Conservation (phyloP, 2,329 filamentous ascomycete genomes). For the Hirsutella thompsonii region DNA sequence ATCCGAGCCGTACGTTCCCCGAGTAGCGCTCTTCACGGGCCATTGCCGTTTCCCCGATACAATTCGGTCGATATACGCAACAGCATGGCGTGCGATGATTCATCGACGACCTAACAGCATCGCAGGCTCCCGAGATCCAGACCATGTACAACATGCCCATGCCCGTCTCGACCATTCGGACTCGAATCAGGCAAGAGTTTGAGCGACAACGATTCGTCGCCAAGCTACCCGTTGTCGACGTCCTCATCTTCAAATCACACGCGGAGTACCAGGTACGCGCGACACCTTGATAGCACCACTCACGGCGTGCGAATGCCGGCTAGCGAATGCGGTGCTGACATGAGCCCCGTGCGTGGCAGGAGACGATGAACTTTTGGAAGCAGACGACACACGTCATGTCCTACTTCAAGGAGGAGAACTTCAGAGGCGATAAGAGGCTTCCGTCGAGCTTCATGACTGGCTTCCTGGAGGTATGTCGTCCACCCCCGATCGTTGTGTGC, state of each 20-base stretch:
- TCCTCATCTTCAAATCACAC: constrained; percentile 81
- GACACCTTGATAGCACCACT: too few relatives aligned
- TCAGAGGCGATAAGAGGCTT: constrained; percentile 63
- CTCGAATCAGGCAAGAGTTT: constrained; percentile 92
- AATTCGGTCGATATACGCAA: neutral
- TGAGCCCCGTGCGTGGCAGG: constrained; percentile 41
- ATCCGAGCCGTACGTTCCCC: constrained; percentile 70
- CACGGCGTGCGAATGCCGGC: neutral
- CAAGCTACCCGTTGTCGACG: constrained; percentile 78
- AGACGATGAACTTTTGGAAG: constrained; percentile 99
- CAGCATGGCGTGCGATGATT: neutral
- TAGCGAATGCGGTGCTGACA: neutral
- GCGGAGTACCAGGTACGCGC: constrained; percentile 76
- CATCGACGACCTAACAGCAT: constrained; percentile 4
- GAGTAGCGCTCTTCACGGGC: neutral
- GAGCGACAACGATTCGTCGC: constrained; percentile 90
- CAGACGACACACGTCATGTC: constrained; percentile 91
- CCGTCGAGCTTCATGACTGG: constrained; percentile 86
- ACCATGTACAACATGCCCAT: constrained; percentile 91
- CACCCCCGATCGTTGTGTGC: neutral
- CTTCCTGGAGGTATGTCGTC: constrained; percentile 81
- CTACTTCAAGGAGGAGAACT: constrained; percentile 81
- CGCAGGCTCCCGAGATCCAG: constrained; percentile 88
- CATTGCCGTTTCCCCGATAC: neutral
- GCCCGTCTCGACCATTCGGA: constrained; percentile 76